Percentiles rank a stretch among this genome's conserved stretches.
These are phyloP conservation scores for bread wheat (Triticum aestivum) DNA, from an alignment of 176 grass and related monocot genomes.

Conservation along the genomic window DNA sequence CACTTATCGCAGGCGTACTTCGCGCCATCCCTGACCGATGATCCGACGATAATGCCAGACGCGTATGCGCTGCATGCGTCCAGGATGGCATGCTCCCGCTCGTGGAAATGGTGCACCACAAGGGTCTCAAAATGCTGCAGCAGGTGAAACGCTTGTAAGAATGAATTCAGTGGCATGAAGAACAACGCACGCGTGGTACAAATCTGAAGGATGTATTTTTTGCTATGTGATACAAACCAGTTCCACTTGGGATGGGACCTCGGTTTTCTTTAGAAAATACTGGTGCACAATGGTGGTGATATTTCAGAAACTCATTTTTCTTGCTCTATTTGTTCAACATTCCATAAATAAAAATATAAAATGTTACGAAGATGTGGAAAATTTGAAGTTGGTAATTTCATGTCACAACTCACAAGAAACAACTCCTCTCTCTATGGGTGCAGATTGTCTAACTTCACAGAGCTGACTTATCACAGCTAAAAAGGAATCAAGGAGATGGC, in stretches of 20 bases:
- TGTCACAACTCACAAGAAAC: neutral
- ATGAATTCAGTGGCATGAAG: neutral
- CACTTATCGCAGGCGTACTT: conserved; percentile 36
- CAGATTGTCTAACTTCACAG: neutral
- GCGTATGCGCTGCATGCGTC: conserved; percentile 46
- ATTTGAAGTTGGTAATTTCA: neutral
- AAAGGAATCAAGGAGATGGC: neutral
- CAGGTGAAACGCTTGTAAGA: neutral
- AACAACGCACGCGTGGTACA: neutral
- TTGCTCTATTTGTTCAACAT: neutral
- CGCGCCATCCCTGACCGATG: neutral
- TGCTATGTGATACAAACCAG: neutral
- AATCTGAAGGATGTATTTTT: neutral
- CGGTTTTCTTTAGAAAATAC: neutral
- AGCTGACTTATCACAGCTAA: neutral
- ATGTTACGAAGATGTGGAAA: neutral
- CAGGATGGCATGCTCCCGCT: conserved; percentile 35
- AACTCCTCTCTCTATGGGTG: neutral
- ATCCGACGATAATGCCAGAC: conserved; percentile 49
- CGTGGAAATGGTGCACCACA: conserved; percentile 40
- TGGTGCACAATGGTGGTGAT: neutral
- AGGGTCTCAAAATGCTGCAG: conserved; percentile 66
- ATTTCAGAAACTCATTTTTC: neutral
- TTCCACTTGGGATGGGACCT: neutral
- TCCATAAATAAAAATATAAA: neutral